A percentile compares a stretch with the other conserved stretches of the same genome.
Evolutionary conservation across 164 flowering plant species (phyloP).

Genomic region (Tetrastigma voinierianum): DNA sequence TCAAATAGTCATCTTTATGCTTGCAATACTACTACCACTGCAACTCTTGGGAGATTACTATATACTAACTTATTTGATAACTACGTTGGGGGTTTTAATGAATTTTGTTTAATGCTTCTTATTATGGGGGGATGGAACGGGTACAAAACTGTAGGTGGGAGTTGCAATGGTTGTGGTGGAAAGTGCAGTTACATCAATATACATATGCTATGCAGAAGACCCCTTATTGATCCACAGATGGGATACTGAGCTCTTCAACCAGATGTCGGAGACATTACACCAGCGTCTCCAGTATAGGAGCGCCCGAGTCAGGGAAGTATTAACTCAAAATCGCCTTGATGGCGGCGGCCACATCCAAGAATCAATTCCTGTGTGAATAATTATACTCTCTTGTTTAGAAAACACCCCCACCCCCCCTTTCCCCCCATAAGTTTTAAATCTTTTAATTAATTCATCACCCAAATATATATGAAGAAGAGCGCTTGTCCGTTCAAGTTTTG

Average conservation of each 20-base stretch:
- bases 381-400: background rate
- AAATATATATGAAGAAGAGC: too few relatives aligned
- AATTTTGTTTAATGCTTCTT: too few relatives aligned
- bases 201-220: slow-evolving; percentile 94
- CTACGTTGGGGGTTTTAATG: too few relatives aligned
- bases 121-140: background rate
- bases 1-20: too few relatives aligned
- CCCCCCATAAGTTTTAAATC: too few relatives aligned
- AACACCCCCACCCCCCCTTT: too few relatives aligned
- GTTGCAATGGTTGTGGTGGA: slow-evolving; percentile 90
- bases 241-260: slow-evolving; percentile 85
- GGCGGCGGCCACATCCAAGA: slow-evolving; percentile 39
- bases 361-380: slow-evolving; percentile 27
- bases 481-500: too few relatives aligned
- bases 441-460: too few relatives aligned
- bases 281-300: slow-evolving; percentile 90
- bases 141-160: slow-evolving; percentile 65
- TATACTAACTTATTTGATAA: too few relatives aligned
- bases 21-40: too few relatives aligned
- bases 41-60: too few relatives aligned
- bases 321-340: slow-evolving; percentile 43
- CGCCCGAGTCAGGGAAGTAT: slow-evolving; percentile 70
- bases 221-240: slow-evolving; percentile 81
- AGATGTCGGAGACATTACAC: slow-evolving; percentile 81
- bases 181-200: slow-evolving; percentile 94